Conservation (phyloP, 148 eudicot species). For the Rhododendron ovatum region DNA sequence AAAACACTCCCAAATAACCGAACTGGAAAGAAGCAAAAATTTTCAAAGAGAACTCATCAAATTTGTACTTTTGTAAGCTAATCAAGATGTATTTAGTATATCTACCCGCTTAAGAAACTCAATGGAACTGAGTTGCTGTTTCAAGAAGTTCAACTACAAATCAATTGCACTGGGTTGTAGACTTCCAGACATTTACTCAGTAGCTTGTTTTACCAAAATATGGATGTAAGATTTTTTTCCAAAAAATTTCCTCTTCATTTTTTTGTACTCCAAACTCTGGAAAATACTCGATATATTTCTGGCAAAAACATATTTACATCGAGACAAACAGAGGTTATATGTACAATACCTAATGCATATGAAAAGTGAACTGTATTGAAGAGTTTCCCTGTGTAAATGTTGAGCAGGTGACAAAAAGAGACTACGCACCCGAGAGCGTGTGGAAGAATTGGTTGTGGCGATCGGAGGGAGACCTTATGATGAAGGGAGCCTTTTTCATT, state of each 20-base stretch:
- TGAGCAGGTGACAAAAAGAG: constrained; percentile 46
- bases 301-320: background rate
- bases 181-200: background rate
- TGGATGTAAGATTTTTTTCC: background rate
- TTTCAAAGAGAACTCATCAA: background rate
- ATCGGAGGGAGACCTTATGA: constrained; percentile 39
- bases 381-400: background rate
- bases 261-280: background rate
- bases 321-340: background rate
- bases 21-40: background rate
- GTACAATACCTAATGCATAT: background rate
- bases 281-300: background rate
- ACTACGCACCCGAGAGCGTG: constrained; percentile 37
- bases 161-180: background rate
- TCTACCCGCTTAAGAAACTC: background rate
- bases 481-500: constrained; percentile 42
- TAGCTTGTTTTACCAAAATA: background rate
- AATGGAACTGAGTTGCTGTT: background rate
- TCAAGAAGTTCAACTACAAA: background rate
- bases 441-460: constrained; percentile 56
- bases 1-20: background rate
- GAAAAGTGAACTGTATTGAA: background rate
- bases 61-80: background rate
- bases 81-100: background rate
- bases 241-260: background rate